Evolutionary conservation across 1,284 basidiomycete species (phyloP), one percentile per base, ranked within the genome.

Genomic region (Microbotryum saponariae): DNA sequence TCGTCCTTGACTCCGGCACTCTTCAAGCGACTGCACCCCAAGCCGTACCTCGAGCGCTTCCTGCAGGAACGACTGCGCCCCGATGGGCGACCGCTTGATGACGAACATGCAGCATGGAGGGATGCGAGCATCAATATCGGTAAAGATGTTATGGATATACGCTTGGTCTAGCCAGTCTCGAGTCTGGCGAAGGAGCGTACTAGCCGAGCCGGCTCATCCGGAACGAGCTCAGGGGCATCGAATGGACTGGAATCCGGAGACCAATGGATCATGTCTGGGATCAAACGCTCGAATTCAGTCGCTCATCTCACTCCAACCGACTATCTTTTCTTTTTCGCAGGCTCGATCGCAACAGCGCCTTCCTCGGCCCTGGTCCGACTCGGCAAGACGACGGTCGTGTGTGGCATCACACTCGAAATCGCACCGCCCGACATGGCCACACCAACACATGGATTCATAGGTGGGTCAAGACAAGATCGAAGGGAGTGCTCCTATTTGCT

Each of bases 371-470:
- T 97, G 31, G 88, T 96, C 14, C 80, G 89, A n/a, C 75, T 94
- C 64, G 92, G 92, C 27, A 82, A 89, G 59, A 94, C 92, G 14
- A 93, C 89, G 0, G 80, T 97, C 37, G 87, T 96, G 0, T 94
- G 91, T 72, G 92, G 92, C 2, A 83, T 97, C 69, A 94, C 94
- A 74, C 90, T 89, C n/a, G 91, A 97, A 76, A 86, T 92, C 49
- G 86, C 90, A 42, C 87, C 91, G 71, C 92, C 92, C 7, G 86
- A 88, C 67, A 75, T 91, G 7, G 84, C 90, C 64, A 76, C 77
- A 6, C 88, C 88, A 1, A 78, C 82, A 25, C 79, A 85, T 44
- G 92, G 93, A 0, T 94, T 88, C 73, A 73, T 97, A 27, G 89
- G 91, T 91, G 69, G 63, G 81, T 74, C 18, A 47, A 27, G 27